Base-by-base conservation (phyloP, 2,329 filamentous ascomycete genomes). In the Rhinocladiella similis region DNA sequence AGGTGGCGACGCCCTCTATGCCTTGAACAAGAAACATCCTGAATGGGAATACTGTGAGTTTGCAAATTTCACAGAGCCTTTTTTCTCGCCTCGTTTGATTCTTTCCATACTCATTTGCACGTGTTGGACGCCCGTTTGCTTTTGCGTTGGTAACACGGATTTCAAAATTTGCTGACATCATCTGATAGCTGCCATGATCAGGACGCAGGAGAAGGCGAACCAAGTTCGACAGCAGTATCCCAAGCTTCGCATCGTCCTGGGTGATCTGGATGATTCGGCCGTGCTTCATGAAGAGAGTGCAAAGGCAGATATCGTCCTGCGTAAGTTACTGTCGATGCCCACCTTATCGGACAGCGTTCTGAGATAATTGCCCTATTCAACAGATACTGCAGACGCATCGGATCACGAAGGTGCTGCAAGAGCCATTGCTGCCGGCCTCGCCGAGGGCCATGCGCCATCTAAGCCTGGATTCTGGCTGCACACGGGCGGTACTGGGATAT, bases 1-100 rank as follows among this genome's bases (percentile, higher is more conserved):
- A 47, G 79, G 79, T 5, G 80, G 80, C 35, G 78, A 80, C 51
- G 72, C 75, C 25, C 69, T 82, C 12, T 75, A 76, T 55, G 69
- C 69, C 3, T 60, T 82, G 38, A 65, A 67, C 42, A 69, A 74
- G 36, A 65, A 71, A 3, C 76, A 81, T 61, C 75, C 76, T 2
- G 73, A 78, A 42, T 79, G 74, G 70, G 67, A 77, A 47, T 64
- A 76, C 53, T 70, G 73, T 2, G 72, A 47, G 50, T 53, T 53
- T 47, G 29, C 18, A 53, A 35, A 53, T 27, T 29, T 29, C 41
- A 18, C 5, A 27, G 1, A 7, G 29, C 42, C 27, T 47, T 12
- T 22, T 38, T 27, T n/a, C 18, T 35, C 16, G 14, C n/a, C 27
- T 4, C 19, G 9, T 69, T 29, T 67, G 78, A 3, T 5, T 7